phyloP scores from a whole-genome alignment of 768 basidiomycete genomes.

The Cubamyces lactineus region DNA sequence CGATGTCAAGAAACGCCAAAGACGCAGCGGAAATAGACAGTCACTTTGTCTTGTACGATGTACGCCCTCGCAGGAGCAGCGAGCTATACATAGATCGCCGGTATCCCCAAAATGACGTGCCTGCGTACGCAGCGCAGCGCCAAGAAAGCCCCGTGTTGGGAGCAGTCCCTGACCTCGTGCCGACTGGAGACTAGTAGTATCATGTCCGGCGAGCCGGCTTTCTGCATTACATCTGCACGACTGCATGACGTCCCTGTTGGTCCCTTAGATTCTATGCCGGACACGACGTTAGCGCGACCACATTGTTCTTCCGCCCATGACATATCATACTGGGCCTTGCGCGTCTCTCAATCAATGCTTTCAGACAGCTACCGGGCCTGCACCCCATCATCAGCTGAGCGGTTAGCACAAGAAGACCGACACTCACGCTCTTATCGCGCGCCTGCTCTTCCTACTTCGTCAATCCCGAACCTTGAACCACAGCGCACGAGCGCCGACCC shows the following conservation, averaged over 20 bases:
- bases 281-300: not conserved
- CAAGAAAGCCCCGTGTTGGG: not conserved
- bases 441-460: too few species aligned
- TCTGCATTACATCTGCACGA: not conserved
- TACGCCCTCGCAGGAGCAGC: not conserved
- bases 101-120: not conserved
- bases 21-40: not conserved
- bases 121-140: not conserved
- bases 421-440: too few species aligned
- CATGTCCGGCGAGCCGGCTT: not conserved
- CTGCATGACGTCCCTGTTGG: not conserved
- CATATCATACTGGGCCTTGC: too few species aligned
- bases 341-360: too few species aligned
- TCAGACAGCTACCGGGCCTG: not conserved
- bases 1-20: slow-evolving; percentile 1
- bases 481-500: too few species aligned
- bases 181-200: not conserved
- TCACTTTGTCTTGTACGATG: not conserved
- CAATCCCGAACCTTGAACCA: too few species aligned
- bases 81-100: not conserved
- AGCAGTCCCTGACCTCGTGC: not conserved
- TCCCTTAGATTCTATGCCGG: not conserved
- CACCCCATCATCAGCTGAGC: not conserved
- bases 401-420: too few species aligned
- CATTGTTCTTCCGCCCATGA: too few species aligned